Evolutionary conservation across 1,284 basidiomycete genomes (phyloP), one percentile per base, ranked within the genome.

Genomic region (Tranzscheliella williamsii): DNA sequence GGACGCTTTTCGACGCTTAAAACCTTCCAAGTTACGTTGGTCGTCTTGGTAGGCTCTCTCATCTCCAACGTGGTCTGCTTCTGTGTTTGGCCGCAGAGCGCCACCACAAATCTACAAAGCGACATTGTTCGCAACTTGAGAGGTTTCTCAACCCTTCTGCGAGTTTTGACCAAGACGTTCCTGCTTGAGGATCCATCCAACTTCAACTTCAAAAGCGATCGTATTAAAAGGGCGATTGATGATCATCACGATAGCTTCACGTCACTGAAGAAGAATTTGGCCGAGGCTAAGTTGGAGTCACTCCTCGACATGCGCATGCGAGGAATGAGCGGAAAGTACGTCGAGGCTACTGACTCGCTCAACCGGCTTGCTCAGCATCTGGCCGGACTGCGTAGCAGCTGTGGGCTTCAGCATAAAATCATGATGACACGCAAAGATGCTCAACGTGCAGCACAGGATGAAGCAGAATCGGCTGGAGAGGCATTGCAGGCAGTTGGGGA

Each of bases 61-160:
- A 84, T 92, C 60, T 87, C 90, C 27, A 94, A 93, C 74, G 31
- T 89, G 15, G 85, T 91, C 29, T 97, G 91, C 79, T 87, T 87
- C 70, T 66, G 82, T 26, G 78, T 97, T 9, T 94, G 90, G 76
- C 90, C 90, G 81, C 22, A 87, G 84, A 88, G 87, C 27, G 93
- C 93, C 0, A 90, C 89, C 0, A 82, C 83, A 15, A 87, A 87
- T 48, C 83, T 98, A 6, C 90, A 93, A 77, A 36, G 42, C 42
- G 72, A 73, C 48, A 67, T 73, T 20, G 54, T 55, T 3, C 54
- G 67, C 17, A 69, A 71, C 27, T 34, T 74, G 32, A 47, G 62
- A 4, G 68, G 66, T 16, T 74, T 73, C 50, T 65, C 72, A 5
- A 71, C 68, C 0, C 50, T 74, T 20, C 56, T 74, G 5, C 55